Base-by-base conservation (phyloP, 2,329 filamentous ascomycete species). In the Ophiostoma tasmaniense region DNA sequence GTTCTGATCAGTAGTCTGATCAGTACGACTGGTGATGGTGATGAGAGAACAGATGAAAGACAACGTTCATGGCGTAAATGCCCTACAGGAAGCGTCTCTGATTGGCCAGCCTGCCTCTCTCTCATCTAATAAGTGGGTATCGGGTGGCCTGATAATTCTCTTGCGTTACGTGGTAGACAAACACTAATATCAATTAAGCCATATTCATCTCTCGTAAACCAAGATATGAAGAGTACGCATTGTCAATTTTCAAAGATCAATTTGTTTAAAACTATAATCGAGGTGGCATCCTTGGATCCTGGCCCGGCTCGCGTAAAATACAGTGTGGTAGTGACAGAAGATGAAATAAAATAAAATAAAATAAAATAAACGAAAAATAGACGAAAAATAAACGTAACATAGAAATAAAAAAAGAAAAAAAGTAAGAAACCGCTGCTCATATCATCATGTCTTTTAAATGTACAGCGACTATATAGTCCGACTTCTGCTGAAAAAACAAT, bases 381-480 rank as follows among this genome's bases (percentile, higher is more conserved):
- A n/a, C n/a, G 8, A 61, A 61, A 42, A 42, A n/a, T 25, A 20
- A 33, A 25, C 7, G 17, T 33, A 66, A 59, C 42, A 8, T 13
- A 52, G 6, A 33, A 45, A 25, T 28, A 42, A 61, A 28, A 25
- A 17, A 25, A 42, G 10, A 20, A 30, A 25, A 61, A 50, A 61
- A 35, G 3, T 28, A 28, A 39, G 37, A 35, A 59, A 33, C 45
- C 8, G 33, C 52, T 61, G 50, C 52, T 66, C 67, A 62, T 68
- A 25, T 66, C 50, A 61, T 66, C 67, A 25, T 68, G n/a, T 22
- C 30, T n/a, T 45, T 45, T 45, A 45, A 45, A 45, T 45, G 42
- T 45, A 45, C 42, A 45, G n/a, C 42, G 42, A 45, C 39, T 42
- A 5, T 17, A 20, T 42, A 42, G 39, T 42, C 39, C 17, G 39